Evolutionary conservation across 352 stramenopile genomes (phyloP).

Genomic region (Phytophthora niederhauseri): DNA sequence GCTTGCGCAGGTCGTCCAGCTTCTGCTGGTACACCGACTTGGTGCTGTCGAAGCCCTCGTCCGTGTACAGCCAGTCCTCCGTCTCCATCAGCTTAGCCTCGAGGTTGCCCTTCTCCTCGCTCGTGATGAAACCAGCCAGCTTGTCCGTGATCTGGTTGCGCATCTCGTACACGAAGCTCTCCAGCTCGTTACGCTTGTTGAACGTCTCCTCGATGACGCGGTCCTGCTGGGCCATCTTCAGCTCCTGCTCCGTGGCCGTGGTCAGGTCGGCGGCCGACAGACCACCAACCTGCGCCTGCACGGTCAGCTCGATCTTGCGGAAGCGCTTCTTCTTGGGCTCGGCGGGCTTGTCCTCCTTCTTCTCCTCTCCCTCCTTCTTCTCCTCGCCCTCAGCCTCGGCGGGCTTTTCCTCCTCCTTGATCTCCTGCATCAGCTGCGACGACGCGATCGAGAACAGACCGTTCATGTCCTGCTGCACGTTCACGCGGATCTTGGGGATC

Average conservation of each 20-base stretch:
- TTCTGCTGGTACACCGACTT: conserved; percentile 98
- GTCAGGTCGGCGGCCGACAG: conserved; percentile 64
- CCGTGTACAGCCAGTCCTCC: conserved; percentile 99
- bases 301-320: conserved; percentile 88
- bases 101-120: conserved; percentile 90
- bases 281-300: conserved; percentile 67
- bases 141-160: conserved; percentile 94
- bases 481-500: conserved; percentile 94
- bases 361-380: conserved; percentile 60
- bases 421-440: conserved; percentile 98
- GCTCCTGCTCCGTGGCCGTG: conserved; percentile 89
- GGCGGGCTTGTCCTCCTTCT: conserved; percentile 76
- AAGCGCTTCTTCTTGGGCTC: conserved; percentile 96
- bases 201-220: conserved; percentile 96
- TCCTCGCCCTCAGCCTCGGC: conserved; percentile 64
- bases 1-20: conserved; percentile 93
- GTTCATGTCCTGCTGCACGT: conserved; percentile 98
- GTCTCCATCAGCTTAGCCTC: conserved; percentile 89
- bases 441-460: conserved; percentile 95
- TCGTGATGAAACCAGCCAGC: conserved; percentile 87
- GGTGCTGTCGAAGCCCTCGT: conserved; percentile 98
- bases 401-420: conserved; percentile 89
- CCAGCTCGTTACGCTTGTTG: conserved; percentile 99
- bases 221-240: conserved; percentile 96
- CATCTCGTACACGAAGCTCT: conserved; percentile 99